These are phyloP conservation scores for Phytophthora megakarya DNA, from an alignment of 352 stramenopile species.

Conservation along the genomic window DNA sequence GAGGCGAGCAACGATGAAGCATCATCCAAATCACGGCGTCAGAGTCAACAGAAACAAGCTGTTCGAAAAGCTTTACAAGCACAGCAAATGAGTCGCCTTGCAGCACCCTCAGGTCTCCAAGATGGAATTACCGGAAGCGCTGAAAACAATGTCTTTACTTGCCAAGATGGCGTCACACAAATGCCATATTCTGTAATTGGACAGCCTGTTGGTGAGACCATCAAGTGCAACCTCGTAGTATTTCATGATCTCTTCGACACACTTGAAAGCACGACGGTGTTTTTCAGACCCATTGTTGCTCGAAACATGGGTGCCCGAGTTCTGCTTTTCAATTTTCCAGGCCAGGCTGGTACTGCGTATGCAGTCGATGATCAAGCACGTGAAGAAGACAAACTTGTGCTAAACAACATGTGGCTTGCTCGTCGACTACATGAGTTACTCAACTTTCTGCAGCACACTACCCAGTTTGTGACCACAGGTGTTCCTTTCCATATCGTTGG, in stretches of 20 bases:
- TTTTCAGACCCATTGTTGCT: slow-evolving; percentile 83
- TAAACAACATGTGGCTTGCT: slow-evolving; percentile 90
- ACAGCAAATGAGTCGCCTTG: slow-evolving; percentile 77
- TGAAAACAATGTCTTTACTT: slow-evolving; percentile 60
- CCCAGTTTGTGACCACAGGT: slow-evolving; percentile 66
- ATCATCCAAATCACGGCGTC: slow-evolving; percentile 17
- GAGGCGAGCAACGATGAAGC: background rate
- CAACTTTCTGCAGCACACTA: slow-evolving; percentile 68
- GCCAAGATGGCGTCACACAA: slow-evolving; percentile 72
- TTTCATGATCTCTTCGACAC: slow-evolving; percentile 95
- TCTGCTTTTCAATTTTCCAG: slow-evolving; percentile 92
- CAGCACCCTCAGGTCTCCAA: slow-evolving; percentile 49
- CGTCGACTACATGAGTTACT: slow-evolving; percentile 88
- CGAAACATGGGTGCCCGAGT: slow-evolving; percentile 82
- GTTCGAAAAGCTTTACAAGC: slow-evolving; percentile 62
- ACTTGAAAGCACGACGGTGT: slow-evolving; percentile 87
- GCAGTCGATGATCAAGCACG: slow-evolving; percentile 29
- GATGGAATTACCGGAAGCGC: slow-evolving; percentile 32
- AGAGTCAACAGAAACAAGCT: slow-evolving; percentile 35
- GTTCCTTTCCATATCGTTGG: slow-evolving; percentile 89
- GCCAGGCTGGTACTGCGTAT: slow-evolving; percentile 85
- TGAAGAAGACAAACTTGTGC: slow-evolving; percentile 41
- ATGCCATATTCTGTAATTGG: slow-evolving; percentile 87
- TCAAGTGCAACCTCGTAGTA: slow-evolving; percentile 90
- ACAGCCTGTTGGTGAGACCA: slow-evolving; percentile 53